phyloP scores from a whole-genome alignment of 1,139 yeast genomes.

The Geotrichum restrictum region DNA sequence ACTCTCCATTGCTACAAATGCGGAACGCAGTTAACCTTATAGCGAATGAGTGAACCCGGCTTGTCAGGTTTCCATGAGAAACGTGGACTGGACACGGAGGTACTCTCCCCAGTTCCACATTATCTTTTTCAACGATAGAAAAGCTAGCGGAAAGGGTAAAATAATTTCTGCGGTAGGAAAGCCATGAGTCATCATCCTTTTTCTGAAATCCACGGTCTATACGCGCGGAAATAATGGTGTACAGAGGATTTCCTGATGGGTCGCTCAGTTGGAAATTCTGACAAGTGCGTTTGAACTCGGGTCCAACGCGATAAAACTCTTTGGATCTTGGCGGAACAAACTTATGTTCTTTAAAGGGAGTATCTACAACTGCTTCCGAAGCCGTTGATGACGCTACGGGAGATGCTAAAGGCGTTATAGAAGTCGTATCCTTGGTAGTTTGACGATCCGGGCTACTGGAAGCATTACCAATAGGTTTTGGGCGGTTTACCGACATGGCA shows the following conservation, averaged over 20 bases:
- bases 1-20: conserved; percentile 13
- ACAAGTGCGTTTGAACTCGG: conserved; percentile 20
- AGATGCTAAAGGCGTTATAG: not conserved
- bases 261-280: conserved; percentile 20
- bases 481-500: not conserved
- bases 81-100: conserved; percentile 19
- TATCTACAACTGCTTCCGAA: not conserved
- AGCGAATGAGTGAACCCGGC: conserved; percentile 18
- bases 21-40: conserved; percentile 19
- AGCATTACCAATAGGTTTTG: not conserved
- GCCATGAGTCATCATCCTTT: conserved; percentile 15
- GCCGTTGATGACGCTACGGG: not conserved
- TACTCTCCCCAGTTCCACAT: conserved; percentile 16
- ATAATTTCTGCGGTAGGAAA: conserved; percentile 21
- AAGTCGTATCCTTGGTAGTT: not conserved
- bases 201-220: conserved; percentile 22
- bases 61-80: conserved; percentile 7
- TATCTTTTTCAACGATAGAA: conserved; percentile 14
- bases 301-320: conserved; percentile 20
- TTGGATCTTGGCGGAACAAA: conserved; percentile 18
- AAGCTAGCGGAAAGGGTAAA: conserved; percentile 18
- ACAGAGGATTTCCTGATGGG: conserved; percentile 17
- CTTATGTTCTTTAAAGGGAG: conserved; percentile 7
- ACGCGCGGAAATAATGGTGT: conserved; percentile 18
- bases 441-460: not conserved